Percentiles rank a stretch among this genome's conserved stretches.
Conservation (phyloP, 129 eudicot genomes). For the Chrysanthemum lavandulifolium region DNA sequence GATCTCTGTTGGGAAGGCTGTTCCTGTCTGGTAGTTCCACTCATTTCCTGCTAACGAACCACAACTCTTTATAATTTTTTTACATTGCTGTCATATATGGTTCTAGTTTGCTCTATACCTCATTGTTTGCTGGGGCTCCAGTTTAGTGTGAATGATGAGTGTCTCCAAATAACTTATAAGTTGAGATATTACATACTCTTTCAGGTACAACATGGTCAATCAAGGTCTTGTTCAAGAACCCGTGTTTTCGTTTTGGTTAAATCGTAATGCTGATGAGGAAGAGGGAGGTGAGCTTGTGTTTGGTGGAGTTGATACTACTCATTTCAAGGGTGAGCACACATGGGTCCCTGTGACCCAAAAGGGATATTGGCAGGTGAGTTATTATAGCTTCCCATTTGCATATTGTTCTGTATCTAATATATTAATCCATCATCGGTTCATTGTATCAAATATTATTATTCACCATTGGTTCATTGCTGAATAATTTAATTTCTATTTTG, state of each 20-base stretch:
- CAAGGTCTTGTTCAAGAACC: slow-evolving; percentile 91
- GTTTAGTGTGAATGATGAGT: too few species aligned
- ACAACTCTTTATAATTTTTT: slow-evolving; percentile 9
- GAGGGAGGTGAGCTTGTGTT: slow-evolving; percentile 94
- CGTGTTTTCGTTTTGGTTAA: slow-evolving; percentile 94
- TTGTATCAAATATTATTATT: slow-evolving; percentile 9
- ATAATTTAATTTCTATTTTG: slow-evolving; percentile 15
- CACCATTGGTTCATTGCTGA: slow-evolving; percentile 20
- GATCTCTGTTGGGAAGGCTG: slow-evolving; percentile 80
- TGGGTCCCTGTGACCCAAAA: slow-evolving; percentile 88
- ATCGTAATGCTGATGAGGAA: slow-evolving; percentile 73
- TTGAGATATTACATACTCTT: slow-evolving; percentile 6
- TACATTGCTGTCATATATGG: slow-evolving; percentile 2
- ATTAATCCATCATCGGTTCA: slow-evolving; percentile 1
- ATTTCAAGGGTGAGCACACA: slow-evolving; percentile 83
- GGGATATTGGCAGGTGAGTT: slow-evolving; percentile 97
- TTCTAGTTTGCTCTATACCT: slow-evolving; percentile 11
- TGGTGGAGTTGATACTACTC: slow-evolving; percentile 94
- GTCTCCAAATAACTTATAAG: background rate
- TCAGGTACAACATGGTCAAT: slow-evolving; percentile 90
- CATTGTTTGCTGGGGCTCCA: background rate
- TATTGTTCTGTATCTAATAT: slow-evolving; percentile 11
- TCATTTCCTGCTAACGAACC: background rate
- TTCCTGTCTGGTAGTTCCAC: slow-evolving; percentile 76
- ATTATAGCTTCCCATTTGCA: background rate